Conservation (phyloP, 2,329 filamentous ascomycete species). For the Didymella arachidicola region DNA sequence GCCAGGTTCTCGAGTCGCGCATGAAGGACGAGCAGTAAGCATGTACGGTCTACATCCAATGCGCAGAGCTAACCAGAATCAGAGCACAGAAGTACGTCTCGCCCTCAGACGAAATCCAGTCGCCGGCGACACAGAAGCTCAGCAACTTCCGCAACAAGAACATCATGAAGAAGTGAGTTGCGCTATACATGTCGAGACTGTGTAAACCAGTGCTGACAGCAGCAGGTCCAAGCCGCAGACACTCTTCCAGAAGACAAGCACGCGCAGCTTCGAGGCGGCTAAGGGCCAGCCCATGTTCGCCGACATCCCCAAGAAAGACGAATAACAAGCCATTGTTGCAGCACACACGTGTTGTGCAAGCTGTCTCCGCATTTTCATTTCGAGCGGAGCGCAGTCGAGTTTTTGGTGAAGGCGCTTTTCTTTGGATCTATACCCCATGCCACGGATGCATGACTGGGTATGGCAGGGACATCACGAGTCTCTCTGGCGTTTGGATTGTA, state of each 20-base stretch:
- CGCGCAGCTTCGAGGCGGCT: slow-evolving; percentile 50
- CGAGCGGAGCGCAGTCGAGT: slow-evolving; percentile 9
- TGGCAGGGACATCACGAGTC: slow-evolving; percentile 5
- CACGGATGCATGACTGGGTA: slow-evolving; percentile 17
- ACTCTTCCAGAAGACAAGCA: slow-evolving; percentile 53
- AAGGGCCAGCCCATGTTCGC: slow-evolving; percentile 49
- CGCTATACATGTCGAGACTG: too few species aligned
- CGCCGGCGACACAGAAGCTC: slow-evolving; percentile 83
- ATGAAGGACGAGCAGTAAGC: slow-evolving; percentile 72
- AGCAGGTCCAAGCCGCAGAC: slow-evolving; percentile 51
- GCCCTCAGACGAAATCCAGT: slow-evolving; percentile 89
- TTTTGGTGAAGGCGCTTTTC: slow-evolving; percentile 21
- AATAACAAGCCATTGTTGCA: slow-evolving; percentile 7
- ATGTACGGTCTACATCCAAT: background rate
- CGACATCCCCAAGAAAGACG: slow-evolving; percentile 45
- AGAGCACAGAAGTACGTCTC: slow-evolving; percentile 72
- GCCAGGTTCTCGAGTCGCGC: slow-evolving; percentile 76
- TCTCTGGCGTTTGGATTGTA: slow-evolving; percentile 17
- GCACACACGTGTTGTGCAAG: slow-evolving; percentile 9
- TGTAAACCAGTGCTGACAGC: slow-evolving; percentile 21
- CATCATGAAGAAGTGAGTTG: slow-evolving; percentile 70
- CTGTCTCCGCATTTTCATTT: slow-evolving; percentile 13
- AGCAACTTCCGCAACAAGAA: slow-evolving; percentile 82
- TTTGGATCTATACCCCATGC: slow-evolving; percentile 25
- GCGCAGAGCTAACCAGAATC: slow-evolving; percentile 30